Conservation (phyloP, 345 rosid genomes). For the Euphorbia peplus region DNA sequence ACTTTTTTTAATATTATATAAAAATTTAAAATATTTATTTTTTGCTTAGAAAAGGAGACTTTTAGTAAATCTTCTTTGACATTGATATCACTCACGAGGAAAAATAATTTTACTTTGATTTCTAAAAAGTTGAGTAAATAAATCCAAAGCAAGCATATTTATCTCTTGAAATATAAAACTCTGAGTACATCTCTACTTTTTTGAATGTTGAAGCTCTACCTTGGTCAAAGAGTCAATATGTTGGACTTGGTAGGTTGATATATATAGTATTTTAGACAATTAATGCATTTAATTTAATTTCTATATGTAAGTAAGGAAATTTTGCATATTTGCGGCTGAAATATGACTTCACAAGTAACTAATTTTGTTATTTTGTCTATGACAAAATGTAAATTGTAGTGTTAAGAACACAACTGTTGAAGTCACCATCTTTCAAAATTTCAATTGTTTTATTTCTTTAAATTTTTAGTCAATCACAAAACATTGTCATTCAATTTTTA, state of each 20-base stretch:
- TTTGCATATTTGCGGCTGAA: conserved; percentile 4
- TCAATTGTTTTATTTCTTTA: neutral
- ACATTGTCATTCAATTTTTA: too few relatives aligned
- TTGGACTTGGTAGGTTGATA: neutral
- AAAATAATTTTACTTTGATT: too few relatives aligned
- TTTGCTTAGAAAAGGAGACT: too few relatives aligned
- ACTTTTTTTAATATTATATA: too few relatives aligned
- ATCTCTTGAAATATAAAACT: neutral
- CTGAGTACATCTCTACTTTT: too few relatives aligned
- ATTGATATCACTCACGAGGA: too few relatives aligned
- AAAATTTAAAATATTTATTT: too few relatives aligned
- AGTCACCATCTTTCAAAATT: neutral
- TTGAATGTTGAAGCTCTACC: neutral
- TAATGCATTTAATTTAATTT: neutral
- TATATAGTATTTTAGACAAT: too few relatives aligned
- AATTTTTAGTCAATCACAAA: neutral
- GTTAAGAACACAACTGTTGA: neutral
- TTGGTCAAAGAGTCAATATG: conserved; percentile 13
- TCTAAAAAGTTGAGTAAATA: too few relatives aligned
- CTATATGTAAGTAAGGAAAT: neutral
- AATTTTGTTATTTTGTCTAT: neutral
- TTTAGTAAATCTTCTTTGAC: too few relatives aligned
- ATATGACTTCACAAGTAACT: neutral
- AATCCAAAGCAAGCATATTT: too few relatives aligned
- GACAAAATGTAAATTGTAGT: neutral